phyloP scores from a whole-genome alignment of 1,139 yeast genomes.

The Scheffersomyces stambukii region DNA sequence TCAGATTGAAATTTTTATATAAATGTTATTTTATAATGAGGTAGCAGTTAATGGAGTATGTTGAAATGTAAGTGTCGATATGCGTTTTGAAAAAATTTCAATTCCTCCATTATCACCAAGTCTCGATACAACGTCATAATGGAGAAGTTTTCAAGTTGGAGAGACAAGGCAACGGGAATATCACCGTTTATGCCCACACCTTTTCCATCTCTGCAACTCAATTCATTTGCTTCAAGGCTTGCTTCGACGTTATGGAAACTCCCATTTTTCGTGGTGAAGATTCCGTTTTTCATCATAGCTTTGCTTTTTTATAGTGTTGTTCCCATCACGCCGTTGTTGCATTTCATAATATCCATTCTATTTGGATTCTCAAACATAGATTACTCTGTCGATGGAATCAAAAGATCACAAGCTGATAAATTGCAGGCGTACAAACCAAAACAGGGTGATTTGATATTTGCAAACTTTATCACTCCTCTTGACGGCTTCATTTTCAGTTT shows the following conservation, averaged over 20 bases:
- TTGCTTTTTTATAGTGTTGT: conserved; percentile 13
- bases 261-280: conserved; percentile 17
- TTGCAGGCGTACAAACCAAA: conserved; percentile 36
- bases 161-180: conserved; percentile 81
- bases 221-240: conserved; percentile 2
- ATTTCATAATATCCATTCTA: conserved; percentile 14
- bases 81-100: not conserved
- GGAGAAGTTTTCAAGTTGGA: conserved; percentile 74
- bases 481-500: conserved; percentile 35
- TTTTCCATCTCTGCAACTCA: conserved; percentile 13
- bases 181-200: conserved; percentile 64
- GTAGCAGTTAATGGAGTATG: no score
- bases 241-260: conserved; percentile 10
- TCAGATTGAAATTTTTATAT: no score
- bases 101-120: conserved; percentile 1
- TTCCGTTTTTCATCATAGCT: conserved; percentile 24
- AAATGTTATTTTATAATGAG: no score
- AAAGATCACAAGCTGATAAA: conserved; percentile 33
- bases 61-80: no score
- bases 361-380: conserved; percentile 32
- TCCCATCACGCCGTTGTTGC: conserved; percentile 14
- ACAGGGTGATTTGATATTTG: conserved; percentile 40
- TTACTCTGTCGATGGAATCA: conserved; percentile 48
- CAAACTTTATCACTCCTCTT: conserved; percentile 54
- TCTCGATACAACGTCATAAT: conserved; percentile 21